phyloP scores from a whole-genome alignment of 805 yeast species.

The Ogataea ganodermae region DNA sequence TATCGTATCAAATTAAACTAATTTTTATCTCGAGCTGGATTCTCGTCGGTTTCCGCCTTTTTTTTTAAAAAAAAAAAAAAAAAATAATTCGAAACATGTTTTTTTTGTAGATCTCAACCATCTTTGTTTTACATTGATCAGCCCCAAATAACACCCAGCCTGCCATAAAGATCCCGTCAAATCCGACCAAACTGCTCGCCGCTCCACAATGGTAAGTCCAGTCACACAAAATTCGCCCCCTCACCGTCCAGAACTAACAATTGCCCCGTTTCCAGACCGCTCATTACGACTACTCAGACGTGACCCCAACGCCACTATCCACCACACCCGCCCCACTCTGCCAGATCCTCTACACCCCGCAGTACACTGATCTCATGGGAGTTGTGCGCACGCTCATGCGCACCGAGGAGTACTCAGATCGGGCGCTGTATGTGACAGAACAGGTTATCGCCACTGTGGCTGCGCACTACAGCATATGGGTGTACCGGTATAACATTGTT shows the following conservation, averaged over 20 bases:
- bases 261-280: background rate
- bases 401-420: constrained; percentile 59
- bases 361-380: constrained; percentile 65
- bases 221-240: background rate
- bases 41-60: too few relatives aligned
- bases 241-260: background rate
- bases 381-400: constrained; percentile 60
- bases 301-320: constrained; percentile 13
- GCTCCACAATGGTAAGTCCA: too few relatives aligned
- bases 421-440: constrained; percentile 71
- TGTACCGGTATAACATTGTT: constrained; percentile 59
- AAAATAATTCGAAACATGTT: too few relatives aligned
- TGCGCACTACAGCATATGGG: constrained; percentile 93
- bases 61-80: too few relatives aligned
- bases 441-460: constrained; percentile 68
- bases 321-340: constrained; percentile 41
- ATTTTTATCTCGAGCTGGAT: too few relatives aligned
- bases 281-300: constrained; percentile 19
- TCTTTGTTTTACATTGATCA: background rate
- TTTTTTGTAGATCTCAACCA: too few relatives aligned
- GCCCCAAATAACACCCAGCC: too few relatives aligned
- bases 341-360: constrained; percentile 69
- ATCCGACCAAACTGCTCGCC: too few relatives aligned
- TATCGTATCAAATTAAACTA: too few relatives aligned
- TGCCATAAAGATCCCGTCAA: too few relatives aligned